Conservation (phyloP, 345 rosid genomes). For the Pseudoturritis turrita region DNA sequence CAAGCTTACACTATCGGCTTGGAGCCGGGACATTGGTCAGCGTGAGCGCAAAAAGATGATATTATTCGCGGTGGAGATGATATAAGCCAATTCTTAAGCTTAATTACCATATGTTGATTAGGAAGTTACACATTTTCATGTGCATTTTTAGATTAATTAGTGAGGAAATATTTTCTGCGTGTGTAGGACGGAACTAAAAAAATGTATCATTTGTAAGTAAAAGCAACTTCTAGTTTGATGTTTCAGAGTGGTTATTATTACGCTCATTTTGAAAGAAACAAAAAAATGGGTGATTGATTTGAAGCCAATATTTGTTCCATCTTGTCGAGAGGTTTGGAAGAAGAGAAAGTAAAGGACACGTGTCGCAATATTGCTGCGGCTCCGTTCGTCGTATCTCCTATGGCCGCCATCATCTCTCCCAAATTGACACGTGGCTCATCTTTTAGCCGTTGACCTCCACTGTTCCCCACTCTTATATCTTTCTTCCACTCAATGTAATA, state of each 20-base stretch:
- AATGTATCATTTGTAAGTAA: too few species aligned
- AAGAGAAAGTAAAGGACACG: not conserved
- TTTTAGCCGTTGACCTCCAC: slow-evolving; percentile 20
- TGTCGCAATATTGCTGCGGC: not conserved
- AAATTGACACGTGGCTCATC: not conserved
- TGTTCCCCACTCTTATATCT: not conserved
- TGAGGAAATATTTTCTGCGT: not conserved
- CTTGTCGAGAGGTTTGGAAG: not conserved
- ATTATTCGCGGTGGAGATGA: not conserved
- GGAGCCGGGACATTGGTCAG: not conserved
- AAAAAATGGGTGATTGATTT: not conserved
- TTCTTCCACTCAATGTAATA: not conserved
- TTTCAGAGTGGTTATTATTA: too few species aligned
- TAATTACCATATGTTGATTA: not conserved
- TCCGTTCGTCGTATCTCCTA: not conserved
- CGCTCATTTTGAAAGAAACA: too few species aligned
- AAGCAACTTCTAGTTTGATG: too few species aligned
- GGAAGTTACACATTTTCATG: not conserved
- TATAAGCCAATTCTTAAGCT: not conserved
- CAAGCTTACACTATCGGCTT: slow-evolving; percentile 50
- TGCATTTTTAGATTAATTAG: not conserved
- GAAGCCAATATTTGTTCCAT: not conserved
- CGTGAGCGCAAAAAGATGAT: slow-evolving; percentile 37
- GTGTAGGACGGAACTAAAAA: too few species aligned
- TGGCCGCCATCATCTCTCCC: slow-evolving; percentile 2